These are phyloP conservation scores for Monosporascus ibericus DNA, from an alignment of 2,329 filamentous ascomycete genomes.

Conservation along the genomic window DNA sequence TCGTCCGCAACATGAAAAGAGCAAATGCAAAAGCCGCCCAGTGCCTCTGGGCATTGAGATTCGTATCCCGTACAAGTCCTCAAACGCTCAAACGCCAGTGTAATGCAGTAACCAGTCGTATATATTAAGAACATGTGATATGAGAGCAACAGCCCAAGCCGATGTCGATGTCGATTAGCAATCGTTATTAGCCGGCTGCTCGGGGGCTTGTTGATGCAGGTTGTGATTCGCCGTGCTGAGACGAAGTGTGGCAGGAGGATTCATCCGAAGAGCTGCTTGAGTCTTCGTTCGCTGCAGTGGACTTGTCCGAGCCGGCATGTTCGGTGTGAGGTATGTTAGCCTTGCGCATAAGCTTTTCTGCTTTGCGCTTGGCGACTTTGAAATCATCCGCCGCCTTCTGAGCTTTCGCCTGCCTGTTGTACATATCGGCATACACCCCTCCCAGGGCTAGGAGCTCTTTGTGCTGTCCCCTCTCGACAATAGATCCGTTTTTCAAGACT, in stretches of 20 bases:
- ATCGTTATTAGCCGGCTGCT: neutral
- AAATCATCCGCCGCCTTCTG: conserved; percentile 63
- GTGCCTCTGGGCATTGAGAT: neutral
- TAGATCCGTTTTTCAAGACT: conserved; percentile 69
- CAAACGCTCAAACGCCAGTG: neutral
- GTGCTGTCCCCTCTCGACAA: conserved; percentile 74
- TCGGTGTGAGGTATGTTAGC: conserved; percentile 38
- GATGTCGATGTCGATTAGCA: neutral
- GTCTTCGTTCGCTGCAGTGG: conserved; percentile 32
- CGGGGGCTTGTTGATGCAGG: neutral
- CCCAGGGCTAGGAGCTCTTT: conserved; percentile 63
- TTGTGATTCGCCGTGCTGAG: neutral
- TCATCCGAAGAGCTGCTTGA: conserved; percentile 31
- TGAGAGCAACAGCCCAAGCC: neutral
- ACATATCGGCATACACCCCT: conserved; percentile 78
- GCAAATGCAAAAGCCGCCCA: neutral
- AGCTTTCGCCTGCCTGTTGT: conserved; percentile 80
- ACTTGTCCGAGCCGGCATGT: conserved; percentile 19
- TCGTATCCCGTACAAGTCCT: neutral
- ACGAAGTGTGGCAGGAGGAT: conserved; percentile 10
- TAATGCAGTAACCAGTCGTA: neutral
- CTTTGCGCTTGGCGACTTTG: conserved; percentile 33
- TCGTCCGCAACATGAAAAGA: neutral
- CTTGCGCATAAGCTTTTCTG: conserved; percentile 40
- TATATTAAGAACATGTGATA: neutral